These are phyloP conservation scores for Ascochyta clinopodiicola DNA, from an alignment of 2,329 filamentous ascomycete species.

Conservation along the genomic window DNA sequence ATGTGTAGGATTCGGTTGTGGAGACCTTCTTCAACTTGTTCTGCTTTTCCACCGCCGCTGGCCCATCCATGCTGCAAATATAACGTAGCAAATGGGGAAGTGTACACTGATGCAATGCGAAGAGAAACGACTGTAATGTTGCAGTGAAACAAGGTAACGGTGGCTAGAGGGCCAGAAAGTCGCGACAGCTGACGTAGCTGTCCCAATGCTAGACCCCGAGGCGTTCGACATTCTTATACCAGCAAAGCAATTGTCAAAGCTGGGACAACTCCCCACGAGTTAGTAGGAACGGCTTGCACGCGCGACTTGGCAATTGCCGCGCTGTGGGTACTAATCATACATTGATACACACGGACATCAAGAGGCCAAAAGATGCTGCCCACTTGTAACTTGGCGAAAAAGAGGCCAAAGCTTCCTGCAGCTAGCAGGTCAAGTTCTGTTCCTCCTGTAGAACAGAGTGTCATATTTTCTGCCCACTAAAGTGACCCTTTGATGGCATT, in stretches of 20 bases:
- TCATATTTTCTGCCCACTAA: not conserved
- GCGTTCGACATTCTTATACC: slow-evolving; percentile 8
- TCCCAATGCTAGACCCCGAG: slow-evolving; percentile 1
- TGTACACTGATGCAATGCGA: not conserved
- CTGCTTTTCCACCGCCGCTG: not conserved
- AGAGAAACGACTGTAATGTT: not conserved
- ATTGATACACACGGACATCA: not conserved
- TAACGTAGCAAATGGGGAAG: not conserved
- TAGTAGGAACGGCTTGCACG: not conserved
- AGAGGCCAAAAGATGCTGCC: slow-evolving; percentile 1
- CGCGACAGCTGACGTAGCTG: slow-evolving; percentile 5
- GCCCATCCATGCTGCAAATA: not conserved
- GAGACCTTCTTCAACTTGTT: slow-evolving; percentile 22
- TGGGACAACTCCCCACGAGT: not conserved
- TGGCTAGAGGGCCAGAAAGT: not conserved
- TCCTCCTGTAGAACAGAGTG: too few species aligned
- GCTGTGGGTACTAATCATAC: slow-evolving; percentile 9
- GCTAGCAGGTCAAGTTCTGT: too few species aligned
- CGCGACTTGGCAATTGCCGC: slow-evolving; percentile 2
- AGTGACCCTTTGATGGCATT: not conserved
- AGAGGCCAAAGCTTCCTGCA: not conserved
- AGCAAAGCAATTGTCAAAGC: not conserved
- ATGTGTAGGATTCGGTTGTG: slow-evolving; percentile 41
- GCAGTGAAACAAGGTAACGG: not conserved
- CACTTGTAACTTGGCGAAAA: not conserved